Conservation (phyloP, 768 basidiomycete species). For the Rubroboletus satanas region DNA sequence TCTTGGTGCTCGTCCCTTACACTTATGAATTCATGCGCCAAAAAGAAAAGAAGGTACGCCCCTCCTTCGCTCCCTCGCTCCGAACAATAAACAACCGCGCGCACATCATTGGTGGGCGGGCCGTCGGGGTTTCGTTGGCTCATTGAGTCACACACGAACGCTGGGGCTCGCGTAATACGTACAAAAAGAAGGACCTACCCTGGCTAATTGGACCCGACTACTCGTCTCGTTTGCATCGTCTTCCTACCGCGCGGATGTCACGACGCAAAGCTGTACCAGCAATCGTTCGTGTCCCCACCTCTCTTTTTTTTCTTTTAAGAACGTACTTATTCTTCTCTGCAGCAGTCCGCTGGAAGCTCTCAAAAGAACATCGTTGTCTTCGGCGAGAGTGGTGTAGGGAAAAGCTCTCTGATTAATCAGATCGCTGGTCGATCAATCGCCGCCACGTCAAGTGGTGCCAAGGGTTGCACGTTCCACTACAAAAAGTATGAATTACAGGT, state of each 20-base stretch:
- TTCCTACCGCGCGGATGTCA: constrained; percentile 22
- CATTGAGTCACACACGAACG: neutral
- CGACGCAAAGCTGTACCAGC: constrained; percentile 15
- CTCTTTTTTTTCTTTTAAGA: neutral
- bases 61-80: neutral
- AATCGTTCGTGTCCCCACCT: constrained; percentile 11
- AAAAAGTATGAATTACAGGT: constrained; percentile 26
- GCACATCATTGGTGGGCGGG: constrained; percentile 13
- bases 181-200: constrained; percentile 20
- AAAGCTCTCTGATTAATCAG: constrained; percentile 44
- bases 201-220: constrained; percentile 1
- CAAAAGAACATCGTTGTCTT: constrained; percentile 27
- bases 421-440: constrained; percentile 38
- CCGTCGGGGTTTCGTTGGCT: constrained; percentile 18
- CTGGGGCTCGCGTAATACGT: constrained; percentile 10
- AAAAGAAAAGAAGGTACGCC: neutral
- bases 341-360: constrained; percentile 10
- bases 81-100: constrained; percentile 4
- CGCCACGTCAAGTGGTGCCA: constrained; percentile 29
- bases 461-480: constrained; percentile 35
- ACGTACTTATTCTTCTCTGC: constrained; percentile 5
- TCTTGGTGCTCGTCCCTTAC: neutral
- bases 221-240: constrained; percentile 7
- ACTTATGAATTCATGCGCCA: constrained; percentile 5
- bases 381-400: constrained; percentile 32